A percentile compares a stretch with the other conserved stretches of the same genome.
These are phyloP conservation scores for Coemansia sp. DNA, from an alignment of 192 early-diverging fungal species.

Conservation along the genomic window DNA sequence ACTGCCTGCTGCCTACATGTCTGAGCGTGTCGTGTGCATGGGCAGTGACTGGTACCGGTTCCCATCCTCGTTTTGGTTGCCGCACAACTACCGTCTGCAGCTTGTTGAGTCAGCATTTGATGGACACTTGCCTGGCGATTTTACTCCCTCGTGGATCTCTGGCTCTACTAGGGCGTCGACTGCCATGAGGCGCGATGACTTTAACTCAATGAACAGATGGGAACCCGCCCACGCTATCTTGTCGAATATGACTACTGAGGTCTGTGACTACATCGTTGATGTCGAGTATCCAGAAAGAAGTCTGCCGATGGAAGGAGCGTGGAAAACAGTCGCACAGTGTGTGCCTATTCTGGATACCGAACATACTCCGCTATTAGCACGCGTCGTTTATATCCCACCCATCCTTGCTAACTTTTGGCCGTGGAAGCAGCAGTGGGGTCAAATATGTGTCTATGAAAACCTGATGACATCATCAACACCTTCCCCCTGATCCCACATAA, in stretches of 20 bases:
- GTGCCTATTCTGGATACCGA: constrained; percentile 31
- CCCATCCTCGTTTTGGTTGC: constrained; percentile 90
- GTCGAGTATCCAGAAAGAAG: constrained; percentile 17
- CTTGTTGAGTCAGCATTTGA: constrained; percentile 68
- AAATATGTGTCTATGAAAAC: constrained; percentile 32
- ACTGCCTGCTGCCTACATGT: constrained; percentile 35
- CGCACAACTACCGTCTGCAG: constrained; percentile 66
- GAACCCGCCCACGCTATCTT: constrained; percentile 32
- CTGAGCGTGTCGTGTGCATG: constrained; percentile 65
- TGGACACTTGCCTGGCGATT: constrained; percentile 86
- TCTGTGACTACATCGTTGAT: constrained; percentile 35
- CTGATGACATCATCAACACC: background rate
- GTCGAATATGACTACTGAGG: background rate
- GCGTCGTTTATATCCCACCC: constrained; percentile 38
- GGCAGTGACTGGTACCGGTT: constrained; percentile 97
- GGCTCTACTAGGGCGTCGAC: constrained; percentile 33
- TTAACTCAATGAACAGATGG: constrained; percentile 43
- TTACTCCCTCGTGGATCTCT: constrained; percentile 26
- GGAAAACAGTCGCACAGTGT: constrained; percentile 23
- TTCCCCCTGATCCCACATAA: background rate
- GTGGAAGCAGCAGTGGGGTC: constrained; percentile 30
- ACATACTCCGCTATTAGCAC: constrained; percentile 12
- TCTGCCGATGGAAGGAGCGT: background rate
- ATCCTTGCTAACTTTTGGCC: background rate
- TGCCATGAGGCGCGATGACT: constrained; percentile 16